Percentiles rank a stretch among this genome's conserved stretches.
phyloP scores from a whole-genome alignment of 2,329 filamentous ascomycete genomes.

The Microcera coccophila region DNA sequence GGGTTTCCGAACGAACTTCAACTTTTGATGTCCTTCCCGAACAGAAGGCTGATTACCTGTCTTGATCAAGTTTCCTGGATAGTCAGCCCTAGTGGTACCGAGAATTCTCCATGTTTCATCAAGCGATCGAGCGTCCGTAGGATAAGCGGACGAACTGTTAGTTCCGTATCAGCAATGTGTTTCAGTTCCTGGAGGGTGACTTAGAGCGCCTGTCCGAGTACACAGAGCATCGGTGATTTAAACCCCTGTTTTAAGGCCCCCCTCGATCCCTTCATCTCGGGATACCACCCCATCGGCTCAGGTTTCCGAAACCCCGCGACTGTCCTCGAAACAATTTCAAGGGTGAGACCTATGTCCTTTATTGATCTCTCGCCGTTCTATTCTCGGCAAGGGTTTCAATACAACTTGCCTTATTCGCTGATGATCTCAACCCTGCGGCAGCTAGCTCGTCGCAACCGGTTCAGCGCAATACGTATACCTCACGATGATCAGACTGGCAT shows the following conservation, averaged over 20 bases:
- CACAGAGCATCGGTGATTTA: neutral
- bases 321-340: constrained; percentile 24
- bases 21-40: too few species aligned
- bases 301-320: constrained; percentile 18
- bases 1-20: too few species aligned
- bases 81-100: neutral
- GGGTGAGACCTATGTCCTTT: constrained; percentile 17
- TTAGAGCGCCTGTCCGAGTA: too few species aligned
- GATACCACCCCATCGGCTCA: constrained; percentile 11
- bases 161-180: neutral
- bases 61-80: too few species aligned
- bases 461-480: constrained; percentile 15
- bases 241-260: constrained; percentile 3
- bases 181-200: too few species aligned
- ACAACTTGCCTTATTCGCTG: constrained; percentile 22
- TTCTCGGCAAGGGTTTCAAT: constrained; percentile 17
- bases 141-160: neutral
- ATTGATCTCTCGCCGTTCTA: constrained; percentile 19
- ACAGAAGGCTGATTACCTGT: too few species aligned
- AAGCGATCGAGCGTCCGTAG: neutral
- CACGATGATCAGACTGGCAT: too few species aligned
- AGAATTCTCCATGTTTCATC: neutral
- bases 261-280: constrained; percentile 22
- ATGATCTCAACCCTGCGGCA: constrained; percentile 19
- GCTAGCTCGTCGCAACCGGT: constrained; percentile 12